A percentile compares a stretch with the other conserved stretches of the same genome.
phyloP scores from a whole-genome alignment of 1,284 basidiomycete genomes.

The Xerocomus tenax region DNA sequence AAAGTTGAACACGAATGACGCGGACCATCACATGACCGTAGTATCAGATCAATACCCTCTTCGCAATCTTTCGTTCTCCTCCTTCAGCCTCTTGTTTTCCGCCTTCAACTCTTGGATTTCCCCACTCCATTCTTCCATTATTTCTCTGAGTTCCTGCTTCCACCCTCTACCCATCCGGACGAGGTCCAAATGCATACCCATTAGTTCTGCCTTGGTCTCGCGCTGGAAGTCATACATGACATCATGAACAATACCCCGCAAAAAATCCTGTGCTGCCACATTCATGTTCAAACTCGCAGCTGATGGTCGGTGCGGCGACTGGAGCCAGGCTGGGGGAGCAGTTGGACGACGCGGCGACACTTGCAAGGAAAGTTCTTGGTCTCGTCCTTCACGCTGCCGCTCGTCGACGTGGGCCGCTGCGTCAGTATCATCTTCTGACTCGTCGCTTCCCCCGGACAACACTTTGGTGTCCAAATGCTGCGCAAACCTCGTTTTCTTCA shows the following conservation, averaged over 20 bases:
- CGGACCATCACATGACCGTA: conserved; percentile 20
- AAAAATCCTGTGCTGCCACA: conserved; percentile 47
- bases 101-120: conserved; percentile 24
- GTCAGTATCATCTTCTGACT: conserved; percentile 18
- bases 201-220: conserved; percentile 59
- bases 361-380: conserved; percentile 43
- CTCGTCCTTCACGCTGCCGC: conserved; percentile 6
- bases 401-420: conserved; percentile 15
- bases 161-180: conserved; percentile 56
- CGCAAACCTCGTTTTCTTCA: conserved; percentile 19
- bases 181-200: conserved; percentile 62
- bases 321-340: conserved; percentile 31
- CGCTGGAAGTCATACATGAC: conserved; percentile 63
- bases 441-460: conserved; percentile 27
- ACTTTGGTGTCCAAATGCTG: conserved; percentile 28
- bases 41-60: conserved; percentile 31
- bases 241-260: conserved; percentile 56
- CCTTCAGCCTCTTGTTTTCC: conserved; percentile 38
- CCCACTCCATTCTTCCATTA: conserved; percentile 52
- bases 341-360: conserved; percentile 49
- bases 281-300: conserved; percentile 25
- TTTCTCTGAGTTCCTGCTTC: conserved; percentile 47
- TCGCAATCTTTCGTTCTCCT: conserved; percentile 60
- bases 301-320: conserved; percentile 37
- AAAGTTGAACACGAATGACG: neutral